A percentile compares a stretch with the other conserved stretches of the same genome.
Evolutionary conservation across 2,329 filamentous ascomycete species (phyloP).

Genomic region (Apiospora pterosperma): DNA sequence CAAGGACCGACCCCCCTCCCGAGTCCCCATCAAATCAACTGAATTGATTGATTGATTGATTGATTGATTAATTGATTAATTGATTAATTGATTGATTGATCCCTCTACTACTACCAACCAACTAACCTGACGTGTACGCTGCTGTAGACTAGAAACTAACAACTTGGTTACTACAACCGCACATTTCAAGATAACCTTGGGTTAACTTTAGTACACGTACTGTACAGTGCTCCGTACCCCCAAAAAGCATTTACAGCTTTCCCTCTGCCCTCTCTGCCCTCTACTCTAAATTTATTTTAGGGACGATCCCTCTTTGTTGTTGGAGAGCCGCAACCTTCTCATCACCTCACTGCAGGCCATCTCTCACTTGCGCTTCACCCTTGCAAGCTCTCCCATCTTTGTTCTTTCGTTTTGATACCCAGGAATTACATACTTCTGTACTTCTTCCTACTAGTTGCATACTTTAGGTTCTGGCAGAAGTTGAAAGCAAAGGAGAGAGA

Average conservation of each 20-base stretch:
- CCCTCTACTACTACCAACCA: too few species aligned
- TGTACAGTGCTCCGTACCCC: too few species aligned
- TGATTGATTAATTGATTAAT: too few species aligned
- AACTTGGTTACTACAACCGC: too few species aligned
- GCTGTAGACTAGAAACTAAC: too few species aligned
- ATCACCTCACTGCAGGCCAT: background rate
- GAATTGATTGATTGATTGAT: too few species aligned
- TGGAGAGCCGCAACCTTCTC: background rate
- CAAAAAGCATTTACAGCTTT: background rate
- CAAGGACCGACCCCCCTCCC: too few species aligned
- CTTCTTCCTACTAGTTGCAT: background rate
- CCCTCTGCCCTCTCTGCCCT: background rate
- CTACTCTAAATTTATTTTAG: constrained; percentile 2
- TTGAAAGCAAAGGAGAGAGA: background rate
- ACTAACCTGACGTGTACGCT: too few species aligned
- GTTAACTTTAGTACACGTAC: too few species aligned
- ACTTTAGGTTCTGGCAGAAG: background rate
- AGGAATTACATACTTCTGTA: background rate
- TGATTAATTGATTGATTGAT: too few species aligned
- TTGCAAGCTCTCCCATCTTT: background rate
- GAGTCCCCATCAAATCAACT: background rate
- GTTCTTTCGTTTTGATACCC: constrained; percentile 5
- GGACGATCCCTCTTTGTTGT: background rate
- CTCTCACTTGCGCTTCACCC: background rate
- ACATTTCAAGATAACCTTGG: too few species aligned